Base-by-base conservation (phyloP, 306 rosid genomes). In the Prunus mongolica region DNA sequence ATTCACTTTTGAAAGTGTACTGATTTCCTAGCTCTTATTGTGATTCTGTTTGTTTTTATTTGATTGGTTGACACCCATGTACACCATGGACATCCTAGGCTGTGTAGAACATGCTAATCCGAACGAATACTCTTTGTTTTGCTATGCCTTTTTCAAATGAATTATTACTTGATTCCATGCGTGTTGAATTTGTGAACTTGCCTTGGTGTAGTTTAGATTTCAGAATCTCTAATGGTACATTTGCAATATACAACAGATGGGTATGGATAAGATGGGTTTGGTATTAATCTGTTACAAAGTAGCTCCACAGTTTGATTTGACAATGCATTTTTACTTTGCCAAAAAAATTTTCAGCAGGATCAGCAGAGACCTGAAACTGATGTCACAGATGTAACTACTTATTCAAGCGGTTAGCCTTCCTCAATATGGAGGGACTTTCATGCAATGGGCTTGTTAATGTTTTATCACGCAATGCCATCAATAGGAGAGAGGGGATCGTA, bases 381-480 rank as follows among this genome's bases (percentile, higher is more conserved):
- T 27, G 65, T 24, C 78, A 74, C 66, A 14, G 67, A 75, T 46
- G 77, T 63, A 44, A 69, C 76, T 54, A 62, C 61, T 46, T 15
- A 67, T 67, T 71, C 73, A 65, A 65, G 72, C 45, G 67, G 65
- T 44, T 57, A 46, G 8, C 65, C 41, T 50, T 62, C 72, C n/a
- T 71, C 22, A 54, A 68, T 75, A 66, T 71, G 86, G 69, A 75
- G 71, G 57, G 58, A 20, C 51, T 63, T 77, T 25, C 51, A 16
- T n/a, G 63, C 51, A 12, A 76, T 2, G 30, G 67, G 22, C 55
- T 22, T 18, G 77, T 54, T 69, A 65, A 73, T 75, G 65, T 72
- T 70, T 67, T 71, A 16, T 72, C 64, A n/a, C 55, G 32, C 60
- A 66, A 65, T 47, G 70, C 79, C 9, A 25, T 67, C 61, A 60